Conservation (phyloP, 1,284 basidiomycete species). For the Phylloboletellus chloephorus region DNA sequence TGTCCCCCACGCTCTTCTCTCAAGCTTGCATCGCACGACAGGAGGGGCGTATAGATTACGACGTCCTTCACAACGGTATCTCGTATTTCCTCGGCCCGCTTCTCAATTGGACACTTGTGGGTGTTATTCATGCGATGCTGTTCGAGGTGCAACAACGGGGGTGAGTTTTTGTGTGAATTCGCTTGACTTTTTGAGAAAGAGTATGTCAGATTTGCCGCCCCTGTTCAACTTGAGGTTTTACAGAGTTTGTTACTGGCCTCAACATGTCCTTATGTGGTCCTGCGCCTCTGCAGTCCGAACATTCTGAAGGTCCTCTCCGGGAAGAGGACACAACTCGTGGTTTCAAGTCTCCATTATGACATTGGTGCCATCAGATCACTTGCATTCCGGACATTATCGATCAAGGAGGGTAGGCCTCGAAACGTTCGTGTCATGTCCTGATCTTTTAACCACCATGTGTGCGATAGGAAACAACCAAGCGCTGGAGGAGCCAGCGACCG, state of each 20-base stretch:
- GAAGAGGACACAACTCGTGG: constrained; percentile 31
- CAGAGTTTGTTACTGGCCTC: constrained; percentile 59
- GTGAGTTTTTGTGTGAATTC: constrained; percentile 36
- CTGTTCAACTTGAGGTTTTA: constrained; percentile 54
- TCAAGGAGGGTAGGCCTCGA: constrained; percentile 37
- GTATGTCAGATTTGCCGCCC: constrained; percentile 32
- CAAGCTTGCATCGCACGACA: constrained; percentile 50
- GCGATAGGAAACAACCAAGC: constrained; percentile 15
- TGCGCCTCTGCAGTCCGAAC: constrained; percentile 55
- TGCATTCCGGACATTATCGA: constrained; percentile 41
- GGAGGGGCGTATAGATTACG: constrained; percentile 55
- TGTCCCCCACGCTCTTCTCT: constrained; percentile 60
- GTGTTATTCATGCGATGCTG: constrained; percentile 59
- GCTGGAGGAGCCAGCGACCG: constrained; percentile 14
- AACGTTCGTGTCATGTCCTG: constrained; percentile 1
- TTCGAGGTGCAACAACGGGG: constrained; percentile 53
- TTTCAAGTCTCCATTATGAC: constrained; percentile 34
- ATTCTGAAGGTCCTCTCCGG: constrained; percentile 49
- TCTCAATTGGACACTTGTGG: constrained; percentile 73
- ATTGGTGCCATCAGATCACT: constrained; percentile 39
- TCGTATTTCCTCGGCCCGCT: constrained; percentile 70
- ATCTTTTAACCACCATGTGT: constrained; percentile 3
- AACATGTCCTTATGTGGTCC: constrained; percentile 59
- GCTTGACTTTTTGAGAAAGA: constrained; percentile 2
- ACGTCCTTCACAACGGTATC: constrained; percentile 64